Conservation (phyloP, 192 early-diverging fungal species). For the Backusella sp. region DNA sequence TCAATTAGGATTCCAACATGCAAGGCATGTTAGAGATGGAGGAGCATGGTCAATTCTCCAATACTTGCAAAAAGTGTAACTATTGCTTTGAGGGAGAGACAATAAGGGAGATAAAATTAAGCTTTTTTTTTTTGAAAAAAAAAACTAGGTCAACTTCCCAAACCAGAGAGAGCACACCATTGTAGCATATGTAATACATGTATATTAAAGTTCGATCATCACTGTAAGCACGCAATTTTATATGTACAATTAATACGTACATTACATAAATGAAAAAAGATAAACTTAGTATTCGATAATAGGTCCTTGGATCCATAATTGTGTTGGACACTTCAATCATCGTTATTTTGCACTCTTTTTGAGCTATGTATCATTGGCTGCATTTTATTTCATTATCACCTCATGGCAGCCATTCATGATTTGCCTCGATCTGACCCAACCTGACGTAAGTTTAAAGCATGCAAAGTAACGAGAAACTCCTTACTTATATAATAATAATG, state of each 20-base stretch:
- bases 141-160: constrained; percentile 55
- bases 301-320: constrained; percentile 82
- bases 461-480: neutral
- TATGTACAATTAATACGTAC: neutral
- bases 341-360: constrained; percentile 75
- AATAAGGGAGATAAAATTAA: neutral
- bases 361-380: constrained; percentile 50
- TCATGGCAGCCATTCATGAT: constrained; percentile 46
- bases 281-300: neutral
- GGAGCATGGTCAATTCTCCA: constrained; percentile 38
- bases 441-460: constrained; percentile 32
- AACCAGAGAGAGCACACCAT: constrained; percentile 79
- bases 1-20: constrained; percentile 5
- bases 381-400: constrained; percentile 45
- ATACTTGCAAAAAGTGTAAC: constrained; percentile 39
- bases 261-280: neutral
- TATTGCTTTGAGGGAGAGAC: neutral
- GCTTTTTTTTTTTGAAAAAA: neutral
- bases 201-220: constrained; percentile 76
- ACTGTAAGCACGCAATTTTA: constrained; percentile 27
- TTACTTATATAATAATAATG: neutral
- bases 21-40: constrained; percentile 44
- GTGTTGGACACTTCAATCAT: constrained; percentile 75
- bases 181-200: constrained; percentile 72
- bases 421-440: constrained; percentile 38